Base-by-base conservation (phyloP, 306 rosid genomes). In the Dalbergia cultrata region DNA sequence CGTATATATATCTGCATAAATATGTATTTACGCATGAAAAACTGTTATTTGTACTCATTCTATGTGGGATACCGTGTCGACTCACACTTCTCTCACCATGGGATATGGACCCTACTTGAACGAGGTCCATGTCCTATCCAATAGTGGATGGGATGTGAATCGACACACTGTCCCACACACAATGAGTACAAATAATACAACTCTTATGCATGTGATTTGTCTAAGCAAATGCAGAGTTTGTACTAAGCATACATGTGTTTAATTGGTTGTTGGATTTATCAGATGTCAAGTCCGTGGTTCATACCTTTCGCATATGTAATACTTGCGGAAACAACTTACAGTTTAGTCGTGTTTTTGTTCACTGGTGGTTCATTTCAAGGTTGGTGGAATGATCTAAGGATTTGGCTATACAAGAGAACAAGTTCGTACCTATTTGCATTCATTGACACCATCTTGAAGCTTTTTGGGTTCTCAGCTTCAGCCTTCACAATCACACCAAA, bases 351-450 rank as follows among this genome's bases (percentile, higher is more conserved):
- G 86, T 93, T 91, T 79, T 22, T 89, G 58, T 75, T 82, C 77
- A 66, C 37, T 77, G 94, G 92, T 17, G 97, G 97, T 47, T 93
- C 97, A 67, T 17, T 86, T 18, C 47, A 81, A 17, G 97, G 97
- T 4, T 95, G 97, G 99, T 95, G 97, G 99, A 93, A 95, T 84
- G 91, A 91, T 0, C 88, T 81, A 45, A 41, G 97, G 9, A 93
- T 95, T 4, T 90, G 99, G 92, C 85, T 95, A 1, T 95, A 93
- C 86, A 93, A 91, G 85, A 81, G 97, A 84, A 76, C 90, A 76
- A 85, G 89, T 74, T 89, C 95, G 68, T 95, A 86, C 77, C 78
- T 89, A 13, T 93, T 90, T 84, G 93, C 90, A 9, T 83, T 87
- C 61, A 45, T 79, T 9, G 97, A 93, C 75, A 85, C 88, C 14